A percentile compares a stretch with the other conserved stretches of the same genome.
Evolutionary conservation across 495 filamentous ascomycete species (phyloP).

Genomic region (Xylaria sp.): DNA sequence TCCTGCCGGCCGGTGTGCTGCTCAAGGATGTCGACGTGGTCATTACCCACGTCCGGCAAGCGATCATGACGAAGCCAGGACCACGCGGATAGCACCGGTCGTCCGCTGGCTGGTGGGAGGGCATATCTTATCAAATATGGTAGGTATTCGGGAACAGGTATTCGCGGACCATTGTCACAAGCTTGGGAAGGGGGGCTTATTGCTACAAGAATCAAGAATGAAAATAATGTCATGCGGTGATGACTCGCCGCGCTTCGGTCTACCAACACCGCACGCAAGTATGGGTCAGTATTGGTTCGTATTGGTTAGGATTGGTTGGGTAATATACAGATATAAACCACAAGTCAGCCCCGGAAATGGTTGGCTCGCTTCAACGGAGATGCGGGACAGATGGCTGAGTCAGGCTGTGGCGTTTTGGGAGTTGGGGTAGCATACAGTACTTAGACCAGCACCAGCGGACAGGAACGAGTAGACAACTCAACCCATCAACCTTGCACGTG

Average conservation of each 20-base stretch:
- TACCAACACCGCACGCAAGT: neutral
- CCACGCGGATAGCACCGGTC: neutral
- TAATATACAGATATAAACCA: constrained; percentile 2
- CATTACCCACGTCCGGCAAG: neutral
- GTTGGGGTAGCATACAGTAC: constrained; percentile 19
- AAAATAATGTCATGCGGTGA: neutral
- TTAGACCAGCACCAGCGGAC: too few relatives aligned
- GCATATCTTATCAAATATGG: neutral
- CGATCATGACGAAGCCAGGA: neutral
- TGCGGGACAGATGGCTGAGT: constrained; percentile 12
- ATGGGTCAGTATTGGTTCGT: too few relatives aligned
- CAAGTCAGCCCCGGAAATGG: neutral
- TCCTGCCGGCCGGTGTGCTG: neutral
- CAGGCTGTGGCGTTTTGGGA: constrained; percentile 2
- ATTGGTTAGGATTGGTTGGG: constrained; percentile 13
- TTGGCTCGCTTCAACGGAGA: constrained; percentile 18
- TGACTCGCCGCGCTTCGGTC: constrained; percentile 14
- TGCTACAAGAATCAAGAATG: neutral
- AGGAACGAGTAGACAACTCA: constrained; percentile 3
- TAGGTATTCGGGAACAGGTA: neutral
- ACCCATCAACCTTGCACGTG: constrained; percentile 5
- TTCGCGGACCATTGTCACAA: neutral
- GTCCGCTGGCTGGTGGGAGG: neutral
- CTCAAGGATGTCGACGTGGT: constrained; percentile 9
- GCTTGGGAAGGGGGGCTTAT: neutral